Conservation (phyloP, 2,329 filamentous ascomycete species). For the Colletotrichum sp. region DNA sequence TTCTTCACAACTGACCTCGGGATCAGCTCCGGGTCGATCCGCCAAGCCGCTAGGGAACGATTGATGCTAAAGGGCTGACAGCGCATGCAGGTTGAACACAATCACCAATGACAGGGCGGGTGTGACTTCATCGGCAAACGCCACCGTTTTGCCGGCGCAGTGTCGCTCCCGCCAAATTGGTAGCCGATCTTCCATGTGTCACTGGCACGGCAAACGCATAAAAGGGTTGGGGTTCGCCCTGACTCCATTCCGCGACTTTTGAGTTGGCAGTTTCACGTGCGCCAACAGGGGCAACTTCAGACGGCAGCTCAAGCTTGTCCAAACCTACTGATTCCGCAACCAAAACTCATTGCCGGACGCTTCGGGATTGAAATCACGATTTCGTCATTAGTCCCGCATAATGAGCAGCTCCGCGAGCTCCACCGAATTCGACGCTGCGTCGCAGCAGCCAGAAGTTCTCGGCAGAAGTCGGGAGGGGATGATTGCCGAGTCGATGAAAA, state of each 20-base stretch:
- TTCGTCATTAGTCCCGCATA: neutral
- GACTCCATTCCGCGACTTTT: neutral
- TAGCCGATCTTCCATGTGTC: neutral
- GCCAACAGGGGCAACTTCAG: neutral
- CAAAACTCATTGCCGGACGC: neutral
- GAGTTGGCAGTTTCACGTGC: neutral
- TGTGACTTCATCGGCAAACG: slow-evolving; percentile 7
- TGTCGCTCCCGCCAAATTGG: neutral
- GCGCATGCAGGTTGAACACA: neutral
- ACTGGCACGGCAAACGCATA: neutral
- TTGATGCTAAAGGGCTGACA: neutral
- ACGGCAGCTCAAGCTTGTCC: neutral
- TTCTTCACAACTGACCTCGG: neutral
- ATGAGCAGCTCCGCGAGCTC: neutral
- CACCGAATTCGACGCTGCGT: neutral
- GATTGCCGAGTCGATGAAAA: slow-evolving; percentile 8
- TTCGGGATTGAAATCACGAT: neutral
- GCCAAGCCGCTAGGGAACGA: neutral
- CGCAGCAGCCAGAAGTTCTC: neutral
- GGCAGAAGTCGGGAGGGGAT: slow-evolving; percentile 10
- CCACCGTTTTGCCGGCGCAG: neutral
- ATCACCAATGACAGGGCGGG: neutral
- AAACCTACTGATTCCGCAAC: neutral
- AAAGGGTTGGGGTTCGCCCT: neutral
- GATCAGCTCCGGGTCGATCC: neutral